Conservation (phyloP, 108 stramenopile species). For the Epithemia pelagica region DNA sequence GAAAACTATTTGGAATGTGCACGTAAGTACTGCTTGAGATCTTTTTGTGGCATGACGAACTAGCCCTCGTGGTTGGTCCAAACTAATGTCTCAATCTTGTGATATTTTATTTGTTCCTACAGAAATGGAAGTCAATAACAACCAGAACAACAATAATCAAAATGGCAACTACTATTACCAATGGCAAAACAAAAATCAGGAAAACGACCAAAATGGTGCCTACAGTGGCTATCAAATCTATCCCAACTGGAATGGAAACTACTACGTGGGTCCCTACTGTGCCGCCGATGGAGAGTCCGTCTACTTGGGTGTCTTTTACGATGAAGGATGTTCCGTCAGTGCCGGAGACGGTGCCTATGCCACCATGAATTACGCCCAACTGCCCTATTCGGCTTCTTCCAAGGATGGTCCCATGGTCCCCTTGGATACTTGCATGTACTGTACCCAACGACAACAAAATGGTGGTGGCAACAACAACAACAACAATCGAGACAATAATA, state of each 20-base stretch:
- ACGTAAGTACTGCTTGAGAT: constrained; percentile 26
- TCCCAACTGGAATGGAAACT: constrained; percentile 18
- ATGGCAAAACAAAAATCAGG: constrained; percentile 41
- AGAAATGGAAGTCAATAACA: constrained; percentile 26
- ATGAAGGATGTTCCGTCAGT: constrained; percentile 52
- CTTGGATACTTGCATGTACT: constrained; percentile 49
- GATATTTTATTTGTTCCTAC: background rate
- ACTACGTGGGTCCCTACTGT: constrained; percentile 74
- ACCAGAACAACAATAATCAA: constrained; percentile 2
- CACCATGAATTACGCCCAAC: constrained; percentile 37
- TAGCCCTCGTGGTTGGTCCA: too few species aligned
- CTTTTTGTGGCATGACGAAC: too few species aligned
- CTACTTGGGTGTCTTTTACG: constrained; percentile 64
- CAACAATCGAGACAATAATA: constrained; percentile 27
- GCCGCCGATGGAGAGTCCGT: constrained; percentile 53
- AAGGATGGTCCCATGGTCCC: constrained; percentile 31
- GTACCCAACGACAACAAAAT: constrained; percentile 36
- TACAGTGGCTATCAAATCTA: constrained; percentile 17
- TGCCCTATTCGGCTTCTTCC: constrained; percentile 41
- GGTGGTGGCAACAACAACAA: constrained; percentile 20
- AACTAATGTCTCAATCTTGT: too few species aligned
- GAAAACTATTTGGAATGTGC: constrained; percentile 45
- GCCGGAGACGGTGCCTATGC: constrained; percentile 50
- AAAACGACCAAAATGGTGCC: constrained; percentile 39
- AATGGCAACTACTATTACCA: constrained; percentile 30